Evolutionary conservation across 1,284 basidiomycete genomes (phyloP).

Genomic region (Pseudozyma hubeiensis): DNA sequence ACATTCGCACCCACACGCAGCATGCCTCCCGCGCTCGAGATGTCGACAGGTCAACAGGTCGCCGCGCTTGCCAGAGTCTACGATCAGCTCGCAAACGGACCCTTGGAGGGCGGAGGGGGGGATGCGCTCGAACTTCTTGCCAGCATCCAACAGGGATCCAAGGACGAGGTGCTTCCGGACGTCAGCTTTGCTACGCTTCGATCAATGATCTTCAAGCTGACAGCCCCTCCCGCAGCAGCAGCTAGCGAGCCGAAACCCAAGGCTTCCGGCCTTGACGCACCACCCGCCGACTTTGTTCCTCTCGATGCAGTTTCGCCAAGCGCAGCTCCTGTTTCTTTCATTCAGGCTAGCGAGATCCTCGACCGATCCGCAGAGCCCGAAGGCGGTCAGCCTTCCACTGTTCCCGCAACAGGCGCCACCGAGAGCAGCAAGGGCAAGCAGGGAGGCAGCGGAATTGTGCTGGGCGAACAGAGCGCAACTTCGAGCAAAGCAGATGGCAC

Average conservation of each 20-base stretch:
- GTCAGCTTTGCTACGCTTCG: constrained; percentile 38
- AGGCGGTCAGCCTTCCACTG: constrained; percentile 29
- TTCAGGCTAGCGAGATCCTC: constrained; percentile 43
- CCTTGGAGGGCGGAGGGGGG: constrained; percentile 40
- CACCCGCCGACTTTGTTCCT: constrained; percentile 23
- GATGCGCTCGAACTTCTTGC: constrained; percentile 41
- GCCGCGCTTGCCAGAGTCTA: constrained; percentile 41
- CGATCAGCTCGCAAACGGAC: constrained; percentile 49
- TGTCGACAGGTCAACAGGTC: constrained; percentile 46
- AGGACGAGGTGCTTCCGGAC: constrained; percentile 35
- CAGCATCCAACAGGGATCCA: constrained; percentile 33
- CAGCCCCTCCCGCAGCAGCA: constrained; percentile 34
- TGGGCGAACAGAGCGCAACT: constrained; percentile 11
- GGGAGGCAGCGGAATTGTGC: constrained; percentile 22
- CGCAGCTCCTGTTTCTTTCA: constrained; percentile 40
- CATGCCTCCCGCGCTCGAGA: constrained; percentile 40
- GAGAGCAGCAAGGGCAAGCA: constrained; percentile 26
- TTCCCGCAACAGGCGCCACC: constrained; percentile 9
- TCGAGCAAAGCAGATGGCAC: constrained; percentile 29
- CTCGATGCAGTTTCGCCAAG: constrained; percentile 7
- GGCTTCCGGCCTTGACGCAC: constrained; percentile 19
- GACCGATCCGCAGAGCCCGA: constrained; percentile 30
- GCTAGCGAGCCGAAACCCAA: constrained; percentile 1
- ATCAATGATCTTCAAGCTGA: constrained; percentile 45
- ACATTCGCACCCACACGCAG: constrained; percentile 28